Conservation (phyloP, 139 green algal genomes). For the Micractinium sp. region DNA sequence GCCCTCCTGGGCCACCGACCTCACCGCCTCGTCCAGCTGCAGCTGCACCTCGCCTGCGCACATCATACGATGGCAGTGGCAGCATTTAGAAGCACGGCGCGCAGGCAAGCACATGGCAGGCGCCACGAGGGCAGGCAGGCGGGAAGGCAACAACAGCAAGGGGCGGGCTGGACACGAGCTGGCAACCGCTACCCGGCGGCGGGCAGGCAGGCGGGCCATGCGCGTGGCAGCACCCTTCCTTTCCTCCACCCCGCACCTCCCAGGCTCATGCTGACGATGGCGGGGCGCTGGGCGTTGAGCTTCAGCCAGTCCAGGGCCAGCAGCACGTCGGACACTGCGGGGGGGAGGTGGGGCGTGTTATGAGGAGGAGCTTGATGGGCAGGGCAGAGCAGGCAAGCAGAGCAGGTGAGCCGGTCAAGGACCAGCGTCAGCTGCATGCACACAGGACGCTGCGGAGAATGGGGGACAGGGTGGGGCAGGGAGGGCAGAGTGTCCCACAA, state of each 20-base stretch:
- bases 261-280: slow-evolving; percentile 72
- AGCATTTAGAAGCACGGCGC: background rate
- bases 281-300: slow-evolving; percentile 59
- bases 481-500: background rate
- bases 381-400: too few species aligned
- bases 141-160: background rate
- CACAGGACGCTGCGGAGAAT: background rate
- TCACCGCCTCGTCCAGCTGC: slow-evolving; percentile 63
- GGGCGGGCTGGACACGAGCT: too few species aligned
- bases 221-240: too few species aligned
- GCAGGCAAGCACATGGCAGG: background rate
- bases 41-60: slow-evolving; percentile 50
- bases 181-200: too few species aligned
- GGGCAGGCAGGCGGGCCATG: too few species aligned
- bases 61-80: background rate
- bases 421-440: background rate
- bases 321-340: slow-evolving; percentile 53
- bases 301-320: slow-evolving; percentile 74
- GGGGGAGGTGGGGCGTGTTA: background rate
- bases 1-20: slow-evolving; percentile 48
- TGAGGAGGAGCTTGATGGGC: too few species aligned
- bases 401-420: too few species aligned
- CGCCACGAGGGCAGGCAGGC: background rate
- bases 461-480: background rate
- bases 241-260: slow-evolving; percentile 13